Evolutionary conservation across 2,329 filamentous ascomycete species (phyloP).

Genomic region (Alternaria triticimaculans): DNA sequence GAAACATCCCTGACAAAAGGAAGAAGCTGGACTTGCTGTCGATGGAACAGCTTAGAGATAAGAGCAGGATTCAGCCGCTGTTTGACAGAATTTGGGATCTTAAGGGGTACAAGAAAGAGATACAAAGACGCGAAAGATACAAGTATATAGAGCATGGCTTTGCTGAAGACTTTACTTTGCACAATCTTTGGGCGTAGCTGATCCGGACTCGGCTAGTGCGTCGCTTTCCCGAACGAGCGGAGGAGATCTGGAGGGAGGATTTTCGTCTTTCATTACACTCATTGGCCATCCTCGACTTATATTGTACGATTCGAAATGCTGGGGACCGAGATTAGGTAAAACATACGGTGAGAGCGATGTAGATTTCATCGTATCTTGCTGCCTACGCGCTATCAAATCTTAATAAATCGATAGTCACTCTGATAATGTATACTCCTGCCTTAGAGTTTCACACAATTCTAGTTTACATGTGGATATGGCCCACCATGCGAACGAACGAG

Average conservation of each 20-base stretch:
- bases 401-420: no score
- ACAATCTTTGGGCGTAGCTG: neutral
- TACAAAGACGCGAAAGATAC: neutral
- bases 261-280: neutral
- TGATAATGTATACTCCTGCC: no score
- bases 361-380: no score
- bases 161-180: neutral
- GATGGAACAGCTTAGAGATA: neutral
- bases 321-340: neutral
- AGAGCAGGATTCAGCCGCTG: neutral
- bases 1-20: neutral
- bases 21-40: neutral
- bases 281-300: neutral
- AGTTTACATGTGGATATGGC: no score
- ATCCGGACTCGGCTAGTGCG: neutral
- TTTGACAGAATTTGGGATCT: neutral
- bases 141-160: neutral
- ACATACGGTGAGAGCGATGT: no score
- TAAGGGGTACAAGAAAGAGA: neutral
- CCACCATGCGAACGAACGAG: no score
- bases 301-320: neutral
- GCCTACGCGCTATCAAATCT: no score
- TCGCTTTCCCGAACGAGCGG: neutral
- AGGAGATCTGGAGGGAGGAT: neutral
- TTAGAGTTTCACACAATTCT: fast-evolving